These are phyloP conservation scores for Colletotrichum sp. DNA, from an alignment of 2,329 filamentous ascomycete species.

Conservation along the genomic window DNA sequence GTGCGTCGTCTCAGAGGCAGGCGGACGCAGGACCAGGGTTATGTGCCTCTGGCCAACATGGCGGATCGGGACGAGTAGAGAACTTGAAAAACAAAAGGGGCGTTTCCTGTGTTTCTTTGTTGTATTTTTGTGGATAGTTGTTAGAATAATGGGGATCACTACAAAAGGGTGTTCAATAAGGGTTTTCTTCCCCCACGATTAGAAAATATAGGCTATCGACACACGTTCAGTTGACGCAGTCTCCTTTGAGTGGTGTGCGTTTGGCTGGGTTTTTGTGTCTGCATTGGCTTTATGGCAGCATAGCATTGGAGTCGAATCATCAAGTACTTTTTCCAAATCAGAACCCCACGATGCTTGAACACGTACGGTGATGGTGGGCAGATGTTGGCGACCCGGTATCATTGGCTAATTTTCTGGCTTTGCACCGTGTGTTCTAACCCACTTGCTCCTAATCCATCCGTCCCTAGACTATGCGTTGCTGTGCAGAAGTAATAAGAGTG, in stretches of 20 bases:
- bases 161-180: neutral
- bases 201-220: neutral
- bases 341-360: neutral
- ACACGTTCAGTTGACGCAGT: neutral
- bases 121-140: neutral
- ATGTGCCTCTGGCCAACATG: conserved; percentile 62
- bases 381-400: neutral
- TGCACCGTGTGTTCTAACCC: neutral
- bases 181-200: neutral
- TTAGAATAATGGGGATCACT: neutral
- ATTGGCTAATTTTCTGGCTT: neutral
- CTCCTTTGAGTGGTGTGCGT: neutral
- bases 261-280: neutral
- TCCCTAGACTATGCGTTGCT: neutral
- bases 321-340: neutral
- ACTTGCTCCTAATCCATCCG: neutral
- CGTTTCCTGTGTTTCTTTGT: neutral
- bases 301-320: neutral
- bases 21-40: conserved; percentile 56
- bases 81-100: neutral
- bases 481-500: neutral
- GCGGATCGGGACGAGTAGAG: conserved; percentile 35
- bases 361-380: neutral
- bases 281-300: neutral
- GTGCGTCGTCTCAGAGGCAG: conserved; percentile 37